A percentile compares a stretch with the other conserved stretches of the same genome.
Evolutionary conservation across 2,329 filamentous ascomycete genomes (phyloP).

Genomic region (Fusarium pseudograminearum): DNA sequence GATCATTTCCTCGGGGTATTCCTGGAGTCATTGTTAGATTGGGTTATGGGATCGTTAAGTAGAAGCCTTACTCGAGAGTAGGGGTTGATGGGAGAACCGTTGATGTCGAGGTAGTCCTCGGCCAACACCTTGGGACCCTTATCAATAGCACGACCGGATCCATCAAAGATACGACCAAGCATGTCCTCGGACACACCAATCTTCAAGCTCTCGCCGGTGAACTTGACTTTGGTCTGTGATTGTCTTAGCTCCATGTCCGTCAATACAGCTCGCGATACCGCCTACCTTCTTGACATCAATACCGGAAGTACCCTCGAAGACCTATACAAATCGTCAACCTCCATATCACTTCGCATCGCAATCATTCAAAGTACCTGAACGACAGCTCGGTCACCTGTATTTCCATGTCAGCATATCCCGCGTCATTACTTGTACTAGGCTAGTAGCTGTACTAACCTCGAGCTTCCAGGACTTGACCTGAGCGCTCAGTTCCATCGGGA

Average conservation of each 20-base stretch:
- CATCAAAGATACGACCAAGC: slow-evolving; percentile 98
- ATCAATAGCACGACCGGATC: slow-evolving; percentile 96
- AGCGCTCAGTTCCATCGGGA: slow-evolving; percentile 92
- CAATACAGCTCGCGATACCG: slow-evolving; percentile 11
- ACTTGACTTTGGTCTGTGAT: slow-evolving; percentile 90
- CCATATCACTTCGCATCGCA: slow-evolving; percentile 22
- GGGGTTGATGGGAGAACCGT: slow-evolving; percentile 98
- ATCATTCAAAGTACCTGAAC: slow-evolving; percentile 77
- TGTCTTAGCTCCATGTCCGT: slow-evolving; percentile 44
- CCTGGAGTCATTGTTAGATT: slow-evolving; percentile 61
- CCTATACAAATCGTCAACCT: slow-evolving; percentile 64
- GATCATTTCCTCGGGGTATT: slow-evolving; percentile 99
- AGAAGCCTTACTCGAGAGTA: slow-evolving; percentile 82
- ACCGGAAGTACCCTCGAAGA: slow-evolving; percentile 96
- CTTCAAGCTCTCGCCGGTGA: slow-evolving; percentile 96
- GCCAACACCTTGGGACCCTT: slow-evolving; percentile 98
- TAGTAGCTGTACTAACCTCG: slow-evolving; percentile 73
- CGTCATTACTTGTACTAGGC: slow-evolving; percentile 15
- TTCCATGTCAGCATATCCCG: slow-evolving; percentile 38
- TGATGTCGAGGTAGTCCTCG: slow-evolving; percentile 99
- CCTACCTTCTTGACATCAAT: slow-evolving; percentile 98
- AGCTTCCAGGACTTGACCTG: slow-evolving; percentile 96
- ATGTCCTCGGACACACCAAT: slow-evolving; percentile 99
- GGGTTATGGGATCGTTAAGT: neutral
- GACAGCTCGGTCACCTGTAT: slow-evolving; percentile 86